A percentile compares a stretch with the other conserved stretches of the same genome.
phyloP scores from a whole-genome alignment of 352 stramenopile genomes.

The Pythium sukuiense region DNA sequence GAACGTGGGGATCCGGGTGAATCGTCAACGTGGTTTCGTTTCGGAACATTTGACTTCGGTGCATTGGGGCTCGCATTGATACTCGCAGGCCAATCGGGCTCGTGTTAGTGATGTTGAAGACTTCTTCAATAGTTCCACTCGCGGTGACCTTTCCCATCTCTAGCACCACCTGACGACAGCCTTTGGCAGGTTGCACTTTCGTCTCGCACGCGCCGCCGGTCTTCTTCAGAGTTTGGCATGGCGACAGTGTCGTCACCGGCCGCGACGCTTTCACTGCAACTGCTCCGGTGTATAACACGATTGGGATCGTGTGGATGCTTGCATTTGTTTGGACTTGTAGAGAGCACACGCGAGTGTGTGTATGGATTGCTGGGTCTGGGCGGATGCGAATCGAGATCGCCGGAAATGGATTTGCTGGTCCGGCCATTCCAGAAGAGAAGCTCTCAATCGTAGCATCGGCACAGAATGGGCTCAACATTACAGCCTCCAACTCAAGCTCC shows the following conservation, averaged over 20 bases:
- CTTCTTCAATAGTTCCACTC: slow-evolving; percentile 27
- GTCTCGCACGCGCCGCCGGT: neutral
- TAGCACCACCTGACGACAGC: slow-evolving; percentile 44
- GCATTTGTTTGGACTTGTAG: slow-evolving; percentile 24
- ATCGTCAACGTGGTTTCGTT: neutral
- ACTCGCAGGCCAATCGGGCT: slow-evolving; percentile 38
- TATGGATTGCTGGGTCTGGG: neutral
- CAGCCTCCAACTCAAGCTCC: neutral
- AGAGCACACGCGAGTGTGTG: slow-evolving; percentile 7
- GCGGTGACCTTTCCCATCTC: slow-evolving; percentile 46
- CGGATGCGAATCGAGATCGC: neutral
- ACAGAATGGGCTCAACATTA: neutral
- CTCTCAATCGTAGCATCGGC: neutral
- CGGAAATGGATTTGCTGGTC: neutral
- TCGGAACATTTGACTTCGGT: neutral
- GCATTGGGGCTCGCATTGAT: neutral
- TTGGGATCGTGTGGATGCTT: slow-evolving; percentile 19
- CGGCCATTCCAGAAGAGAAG: neutral
- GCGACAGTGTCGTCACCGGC: neutral
- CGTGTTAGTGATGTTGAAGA: slow-evolving; percentile 47
- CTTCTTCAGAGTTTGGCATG: neutral
- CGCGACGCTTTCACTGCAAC: slow-evolving; percentile 1
- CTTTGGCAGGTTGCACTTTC: slow-evolving; percentile 2
- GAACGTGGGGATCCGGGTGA: neutral
- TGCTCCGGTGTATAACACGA: slow-evolving; percentile 10